Conservation (phyloP, 2,329 filamentous ascomycete genomes). For the Eutypella sp. region DNA sequence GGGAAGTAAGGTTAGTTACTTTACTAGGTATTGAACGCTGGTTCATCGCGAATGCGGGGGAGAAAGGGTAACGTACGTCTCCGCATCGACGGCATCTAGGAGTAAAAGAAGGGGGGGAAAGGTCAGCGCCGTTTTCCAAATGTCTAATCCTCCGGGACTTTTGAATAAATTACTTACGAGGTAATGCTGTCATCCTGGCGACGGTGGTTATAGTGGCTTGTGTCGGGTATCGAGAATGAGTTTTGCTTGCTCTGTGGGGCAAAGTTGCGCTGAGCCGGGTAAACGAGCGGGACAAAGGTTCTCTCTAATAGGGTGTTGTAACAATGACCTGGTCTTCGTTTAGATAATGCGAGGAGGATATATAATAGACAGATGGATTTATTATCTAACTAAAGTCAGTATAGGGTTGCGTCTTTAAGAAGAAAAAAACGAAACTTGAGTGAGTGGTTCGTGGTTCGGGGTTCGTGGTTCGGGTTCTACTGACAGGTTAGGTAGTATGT, state of each 20-base stretch:
- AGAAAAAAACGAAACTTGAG: too few species aligned
- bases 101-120: too few species aligned
- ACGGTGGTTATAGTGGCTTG: neutral
- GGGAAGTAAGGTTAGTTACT: constrained; percentile 7
- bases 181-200: constrained; percentile 25
- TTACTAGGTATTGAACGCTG: constrained; percentile 5
- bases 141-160: neutral
- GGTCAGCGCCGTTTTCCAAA: too few species aligned
- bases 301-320: too few species aligned
- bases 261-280: neutral
- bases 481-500: neutral
- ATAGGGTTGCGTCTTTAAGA: too few species aligned
- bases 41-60: neutral
- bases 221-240: neutral
- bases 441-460: too few species aligned
- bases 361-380: too few species aligned
- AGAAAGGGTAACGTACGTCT: constrained; percentile 59
- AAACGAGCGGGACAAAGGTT: neutral
- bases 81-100: constrained; percentile 91
- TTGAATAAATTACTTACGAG: constrained; percentile 19
- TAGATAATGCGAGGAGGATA: too few species aligned
- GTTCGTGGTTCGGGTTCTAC: too few species aligned
- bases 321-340: too few species aligned
- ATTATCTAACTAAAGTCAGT: too few species aligned
- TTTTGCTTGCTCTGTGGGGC: neutral